Evolutionary conservation across 306 rosid genomes (phyloP), one percentile per base, ranked within the genome.

Genomic region (Gillenia trifoliata): DNA sequence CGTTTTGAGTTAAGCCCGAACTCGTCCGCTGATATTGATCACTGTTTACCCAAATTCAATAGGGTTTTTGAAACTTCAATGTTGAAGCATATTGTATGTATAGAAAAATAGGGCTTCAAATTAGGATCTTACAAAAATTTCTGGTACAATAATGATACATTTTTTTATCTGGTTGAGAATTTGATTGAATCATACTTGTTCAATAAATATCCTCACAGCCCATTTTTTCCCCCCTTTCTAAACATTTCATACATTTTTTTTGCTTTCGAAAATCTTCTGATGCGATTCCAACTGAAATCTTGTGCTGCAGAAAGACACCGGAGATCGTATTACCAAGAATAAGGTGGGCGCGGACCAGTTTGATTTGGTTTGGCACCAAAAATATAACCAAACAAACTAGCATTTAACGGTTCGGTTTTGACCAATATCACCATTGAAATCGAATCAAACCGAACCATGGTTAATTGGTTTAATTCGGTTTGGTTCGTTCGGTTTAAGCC

Each of bases 101-200:
- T 77, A 83, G 83, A 79, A 50, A 67, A 80, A 75, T 75, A 79
- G 83, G 61, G 75, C 81, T 77, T 56, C 77, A 19, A 77, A 76
- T 73, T 74, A 71, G 70, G 36, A 70, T 78, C 78, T 72, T 78
- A 77, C 74, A 76, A 77, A 49, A 72, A 56, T 59, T 52, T 66
- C 56, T 71, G 79, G 68, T 65, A 74, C 66, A 78, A 60, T 80
- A 54, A 73, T 66, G 80, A 69, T 72, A 3, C 28, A 60, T 23
- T 38, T 66, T 59, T 34, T 40, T 72, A 64, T 83, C 74, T 82
- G 81, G 73, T 38, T 64, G 75, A 54, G 77, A 57, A 64, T 23
- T 64, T n/a, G 57, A n/a, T 36, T 71, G 4, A 73, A n/a, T 34
- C 75, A 82, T 6, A 45, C 57, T 69, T 31, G 22, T 17, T 16